Percentiles rank a stretch among this genome's conserved stretches.
Evolutionary conservation across 768 basidiomycete genomes (phyloP).

Genomic region (Suillus cothurnatus): DNA sequence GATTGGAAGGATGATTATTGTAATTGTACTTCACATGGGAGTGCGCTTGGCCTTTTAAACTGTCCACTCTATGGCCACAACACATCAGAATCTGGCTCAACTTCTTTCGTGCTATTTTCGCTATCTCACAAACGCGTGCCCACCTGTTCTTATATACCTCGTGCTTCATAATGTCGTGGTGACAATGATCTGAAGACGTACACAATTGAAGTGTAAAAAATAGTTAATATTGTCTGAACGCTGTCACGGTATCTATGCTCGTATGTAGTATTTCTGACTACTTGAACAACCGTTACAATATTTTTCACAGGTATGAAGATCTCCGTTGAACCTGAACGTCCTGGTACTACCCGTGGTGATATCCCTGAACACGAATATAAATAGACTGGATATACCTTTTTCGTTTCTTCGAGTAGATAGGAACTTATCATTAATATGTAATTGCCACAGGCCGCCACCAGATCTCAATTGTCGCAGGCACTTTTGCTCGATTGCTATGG

Average conservation of each 20-base stretch:
- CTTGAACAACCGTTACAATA: not conserved
- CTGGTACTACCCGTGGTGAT: not conserved
- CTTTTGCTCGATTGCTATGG: too few relatives aligned
- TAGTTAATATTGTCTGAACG: not conserved
- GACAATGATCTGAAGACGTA: too few relatives aligned
- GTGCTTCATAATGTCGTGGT: not conserved
- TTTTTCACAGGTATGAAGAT: too few relatives aligned
- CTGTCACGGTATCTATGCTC: not conserved
- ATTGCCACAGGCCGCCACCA: too few relatives aligned
- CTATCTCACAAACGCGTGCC: not conserved
- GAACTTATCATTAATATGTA: not conserved
- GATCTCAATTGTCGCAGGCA: too few relatives aligned
- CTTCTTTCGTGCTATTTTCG: not conserved
- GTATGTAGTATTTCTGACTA: not conserved
- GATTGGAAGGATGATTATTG: not conserved
- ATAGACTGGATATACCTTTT: not conserved
- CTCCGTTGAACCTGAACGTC: not conserved
- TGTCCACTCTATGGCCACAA: not conserved
- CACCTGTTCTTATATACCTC: not conserved
- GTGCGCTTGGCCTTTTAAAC: not conserved
- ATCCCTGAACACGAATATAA: not conserved
- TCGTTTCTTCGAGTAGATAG: not conserved
- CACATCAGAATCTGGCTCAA: not conserved
- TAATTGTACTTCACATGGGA: not conserved
- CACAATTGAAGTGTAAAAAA: not conserved